phyloP scores from a whole-genome alignment of 352 stramenopile genomes.

The Phytophthora europaea region DNA sequence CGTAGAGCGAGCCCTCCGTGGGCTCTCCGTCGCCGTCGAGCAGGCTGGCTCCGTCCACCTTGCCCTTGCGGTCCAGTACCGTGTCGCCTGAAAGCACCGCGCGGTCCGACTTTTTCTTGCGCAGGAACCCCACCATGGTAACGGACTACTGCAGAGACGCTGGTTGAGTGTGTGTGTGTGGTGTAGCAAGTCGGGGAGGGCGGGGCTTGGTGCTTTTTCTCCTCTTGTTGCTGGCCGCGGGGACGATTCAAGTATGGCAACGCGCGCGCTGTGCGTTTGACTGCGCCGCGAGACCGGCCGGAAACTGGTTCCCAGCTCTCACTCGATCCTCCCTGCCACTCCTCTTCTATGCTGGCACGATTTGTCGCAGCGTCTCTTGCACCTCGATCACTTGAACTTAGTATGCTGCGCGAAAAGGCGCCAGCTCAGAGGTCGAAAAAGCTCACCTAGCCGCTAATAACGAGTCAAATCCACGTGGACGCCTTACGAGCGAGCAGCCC shows the following conservation, averaged over 20 bases:
- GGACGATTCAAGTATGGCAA: constrained; percentile 47
- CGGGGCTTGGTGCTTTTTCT: neutral
- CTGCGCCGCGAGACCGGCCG: constrained; percentile 19
- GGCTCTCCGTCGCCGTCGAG: constrained; percentile 86
- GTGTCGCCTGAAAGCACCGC: constrained; percentile 73
- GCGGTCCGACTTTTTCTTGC: constrained; percentile 90
- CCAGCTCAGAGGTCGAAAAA: constrained; percentile 24
- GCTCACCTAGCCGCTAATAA: neutral
- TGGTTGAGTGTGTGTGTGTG: constrained; percentile 15
- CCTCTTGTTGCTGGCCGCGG: constrained; percentile 12
- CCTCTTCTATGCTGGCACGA: constrained; percentile 36
- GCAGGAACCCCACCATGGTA: constrained; percentile 81
- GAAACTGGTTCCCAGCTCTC: constrained; percentile 41
- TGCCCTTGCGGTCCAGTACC: constrained; percentile 86
- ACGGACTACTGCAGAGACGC: neutral
- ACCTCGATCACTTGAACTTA: constrained; percentile 16
- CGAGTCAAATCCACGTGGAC: constrained; percentile 43
- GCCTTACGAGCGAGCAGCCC: constrained; percentile 27
- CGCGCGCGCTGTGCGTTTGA: neutral
- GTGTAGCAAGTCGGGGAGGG: constrained; percentile 14
- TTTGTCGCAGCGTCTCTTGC: constrained; percentile 46
- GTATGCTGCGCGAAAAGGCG: constrained; percentile 37
- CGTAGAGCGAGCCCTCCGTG: constrained; percentile 76
- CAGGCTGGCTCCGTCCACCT: constrained; percentile 85
- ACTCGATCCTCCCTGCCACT: constrained; percentile 36